Conservation (phyloP, 2,329 filamentous ascomycete genomes). For the Sclerotinia borealis region DNA sequence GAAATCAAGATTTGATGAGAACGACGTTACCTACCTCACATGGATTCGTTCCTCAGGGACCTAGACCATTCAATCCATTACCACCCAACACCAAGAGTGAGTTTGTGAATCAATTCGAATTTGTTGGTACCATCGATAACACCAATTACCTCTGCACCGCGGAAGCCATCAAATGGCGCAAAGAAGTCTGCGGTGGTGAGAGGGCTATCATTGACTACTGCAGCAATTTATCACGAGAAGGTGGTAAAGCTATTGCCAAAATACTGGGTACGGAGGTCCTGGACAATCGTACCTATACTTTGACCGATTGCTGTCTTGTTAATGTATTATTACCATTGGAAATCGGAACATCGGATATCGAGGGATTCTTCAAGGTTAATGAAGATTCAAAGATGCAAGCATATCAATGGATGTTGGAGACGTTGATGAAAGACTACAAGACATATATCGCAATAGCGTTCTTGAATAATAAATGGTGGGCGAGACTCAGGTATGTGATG, state of each 20-base stretch:
- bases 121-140: constrained; percentile 69
- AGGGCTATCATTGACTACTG: constrained; percentile 59
- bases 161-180: constrained; percentile 65
- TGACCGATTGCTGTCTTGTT: constrained; percentile 62
- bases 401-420: constrained; percentile 52
- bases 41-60: constrained; percentile 54
- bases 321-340: constrained; percentile 68
- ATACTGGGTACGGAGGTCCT: constrained; percentile 65
- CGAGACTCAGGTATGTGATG: constrained; percentile 45
- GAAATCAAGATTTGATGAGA: constrained; percentile 70
- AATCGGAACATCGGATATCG: constrained; percentile 26
- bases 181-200: constrained; percentile 67
- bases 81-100: constrained; percentile 38
- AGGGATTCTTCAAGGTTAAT: constrained; percentile 19
- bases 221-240: constrained; percentile 55
- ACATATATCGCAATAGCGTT: constrained; percentile 65
- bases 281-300: constrained; percentile 55
- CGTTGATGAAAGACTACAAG: constrained; percentile 52
- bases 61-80: constrained; percentile 33
- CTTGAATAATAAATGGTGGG: constrained; percentile 60
- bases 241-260: constrained; percentile 53
- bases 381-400: constrained; percentile 38
- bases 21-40: constrained; percentile 75
- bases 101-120: constrained; percentile 70
- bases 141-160: constrained; percentile 66